Conservation (phyloP, 2,329 filamentous ascomycete genomes). For the Bipolaris victoriae region DNA sequence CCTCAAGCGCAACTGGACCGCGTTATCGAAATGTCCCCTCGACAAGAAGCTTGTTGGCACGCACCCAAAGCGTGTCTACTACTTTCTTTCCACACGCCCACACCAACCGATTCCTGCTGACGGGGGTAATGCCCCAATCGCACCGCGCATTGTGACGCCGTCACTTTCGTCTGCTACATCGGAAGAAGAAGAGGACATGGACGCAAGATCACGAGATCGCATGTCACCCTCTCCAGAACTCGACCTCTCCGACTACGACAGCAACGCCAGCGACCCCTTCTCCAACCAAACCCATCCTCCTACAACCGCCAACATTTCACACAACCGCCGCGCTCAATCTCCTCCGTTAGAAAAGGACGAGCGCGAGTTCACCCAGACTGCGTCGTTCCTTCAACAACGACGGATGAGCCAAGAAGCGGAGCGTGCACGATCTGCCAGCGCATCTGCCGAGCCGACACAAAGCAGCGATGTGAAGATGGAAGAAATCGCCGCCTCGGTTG, state of each 20-base stretch:
- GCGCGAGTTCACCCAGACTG: slow-evolving; percentile 95
- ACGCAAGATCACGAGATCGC: slow-evolving; percentile 64
- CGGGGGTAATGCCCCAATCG: slow-evolving; percentile 56
- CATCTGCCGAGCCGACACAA: slow-evolving; percentile 44
- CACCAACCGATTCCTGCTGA: slow-evolving; percentile 80
- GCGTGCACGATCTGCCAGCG: slow-evolving; percentile 49
- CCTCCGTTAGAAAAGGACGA: slow-evolving; percentile 93
- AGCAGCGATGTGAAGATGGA: slow-evolving; percentile 45
- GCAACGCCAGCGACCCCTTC: slow-evolving; percentile 65
- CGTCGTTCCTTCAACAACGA: slow-evolving; percentile 75
- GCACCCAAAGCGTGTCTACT: slow-evolving; percentile 94
- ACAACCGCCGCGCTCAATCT: slow-evolving; percentile 75
- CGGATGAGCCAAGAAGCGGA: slow-evolving; percentile 52
- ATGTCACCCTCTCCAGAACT: slow-evolving; percentile 92
- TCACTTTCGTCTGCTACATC: slow-evolving; percentile 81
- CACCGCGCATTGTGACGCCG: slow-evolving; percentile 75
- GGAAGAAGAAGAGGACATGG: slow-evolving; percentile 71
- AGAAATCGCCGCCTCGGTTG: slow-evolving; percentile 46
- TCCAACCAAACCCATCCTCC: slow-evolving; percentile 56
- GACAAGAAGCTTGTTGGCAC: slow-evolving; percentile 92
- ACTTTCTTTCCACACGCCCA: slow-evolving; percentile 88
- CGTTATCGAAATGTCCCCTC: slow-evolving; percentile 79
- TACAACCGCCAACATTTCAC: slow-evolving; percentile 54
- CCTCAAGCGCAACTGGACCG: slow-evolving; percentile 83
- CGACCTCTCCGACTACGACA: slow-evolving; percentile 88